Evolutionary conservation across 805 yeast species (phyloP).

Genomic region (Saturnispora saitoi): DNA sequence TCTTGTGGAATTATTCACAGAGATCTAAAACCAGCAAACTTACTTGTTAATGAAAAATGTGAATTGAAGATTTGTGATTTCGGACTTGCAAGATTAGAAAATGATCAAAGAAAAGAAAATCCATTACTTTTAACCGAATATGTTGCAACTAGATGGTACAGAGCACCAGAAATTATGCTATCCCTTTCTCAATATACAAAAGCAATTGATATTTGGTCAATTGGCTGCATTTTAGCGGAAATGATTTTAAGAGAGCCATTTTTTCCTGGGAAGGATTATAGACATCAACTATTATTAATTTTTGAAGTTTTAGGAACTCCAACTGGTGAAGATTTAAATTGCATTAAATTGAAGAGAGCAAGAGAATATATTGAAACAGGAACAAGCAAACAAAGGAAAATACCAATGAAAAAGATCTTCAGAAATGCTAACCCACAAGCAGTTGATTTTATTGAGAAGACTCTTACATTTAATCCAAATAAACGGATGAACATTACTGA

Average conservation of each 20-base stretch:
- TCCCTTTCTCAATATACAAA: conserved; percentile 64
- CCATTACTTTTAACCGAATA: conserved; percentile 56
- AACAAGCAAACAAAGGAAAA: conserved; percentile 38
- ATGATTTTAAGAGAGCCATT: conserved; percentile 53
- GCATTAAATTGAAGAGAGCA: conserved; percentile 67
- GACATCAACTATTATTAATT: conserved; percentile 57
- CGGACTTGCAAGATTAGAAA: conserved; percentile 57
- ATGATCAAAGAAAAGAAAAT: conserved; percentile 29
- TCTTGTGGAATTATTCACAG: conserved; percentile 67
- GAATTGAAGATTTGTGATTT: conserved; percentile 74
- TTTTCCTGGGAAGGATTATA: conserved; percentile 70
- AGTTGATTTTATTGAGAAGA: conserved; percentile 55
- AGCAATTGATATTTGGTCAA: conserved; percentile 75
- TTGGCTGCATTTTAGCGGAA: conserved; percentile 73
- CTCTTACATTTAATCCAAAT: conserved; percentile 75
- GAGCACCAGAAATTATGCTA: conserved; percentile 80
- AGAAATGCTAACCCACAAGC: conserved; percentile 42
- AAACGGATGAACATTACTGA: conserved; percentile 75
- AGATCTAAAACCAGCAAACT: conserved; percentile 68
- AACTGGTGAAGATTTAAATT: conserved; percentile 60
- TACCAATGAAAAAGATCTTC: conserved; percentile 44
- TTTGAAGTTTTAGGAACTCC: conserved; percentile 70
- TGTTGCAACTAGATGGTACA: conserved; percentile 79
- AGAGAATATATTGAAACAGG: conserved; percentile 61
- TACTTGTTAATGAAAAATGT: conserved; percentile 59